Evolutionary conservation across 768 basidiomycete genomes (phyloP), one percentile per base, ranked within the genome.

Genomic region (Cystobasidiopsis lactophilus): DNA sequence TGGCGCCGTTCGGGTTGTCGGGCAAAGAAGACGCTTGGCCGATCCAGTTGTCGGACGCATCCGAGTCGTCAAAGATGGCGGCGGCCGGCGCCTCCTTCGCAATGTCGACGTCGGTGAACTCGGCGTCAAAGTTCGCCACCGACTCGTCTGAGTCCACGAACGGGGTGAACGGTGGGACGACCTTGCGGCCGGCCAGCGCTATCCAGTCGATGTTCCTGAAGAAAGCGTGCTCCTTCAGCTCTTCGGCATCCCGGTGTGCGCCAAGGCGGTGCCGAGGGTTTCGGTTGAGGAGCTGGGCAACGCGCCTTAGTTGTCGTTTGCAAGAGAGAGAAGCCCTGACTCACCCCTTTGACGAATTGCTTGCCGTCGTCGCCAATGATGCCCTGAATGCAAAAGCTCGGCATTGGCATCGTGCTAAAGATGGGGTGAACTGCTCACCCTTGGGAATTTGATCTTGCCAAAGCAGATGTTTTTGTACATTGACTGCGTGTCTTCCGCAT

Each of bases 201-300:
- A 73, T 70, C 91, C 93, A 98, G 67, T 96, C 91, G 64, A 96
- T 85, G 29, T 70, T 67, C 59, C 75, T 73, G 72, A 98, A 96
- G 71, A 95, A 98, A 2, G 85, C 70, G 64, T 98, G 93, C 60
- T 85, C 88, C 65, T 95, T 96, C 55, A 96, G 77, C 63, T 98
- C 91, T 45, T 72, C 85, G 0, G 93, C 77, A 64, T 95, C 93
- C 26, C 85, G 78, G 38, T 75, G 73, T 0, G 93, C 84, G 16
- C 93, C 93, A 0, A 98, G 73, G 21, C 93, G 85, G 62, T 95
- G 85, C 59, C 85, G 88, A n/a, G 93, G 93, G 66, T 96, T 96
- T 53, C 93, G 79, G 68, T 96, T 96, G 44, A 98, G 75, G 52
- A 98, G 80, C 91, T 96, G 66, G 5, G 7, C n/a, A n/a, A n/a